A percentile compares a stretch with the other conserved stretches of the same genome.
Conservation (phyloP, 768 basidiomycete genomes). For the Kwoniella sp. region DNA sequence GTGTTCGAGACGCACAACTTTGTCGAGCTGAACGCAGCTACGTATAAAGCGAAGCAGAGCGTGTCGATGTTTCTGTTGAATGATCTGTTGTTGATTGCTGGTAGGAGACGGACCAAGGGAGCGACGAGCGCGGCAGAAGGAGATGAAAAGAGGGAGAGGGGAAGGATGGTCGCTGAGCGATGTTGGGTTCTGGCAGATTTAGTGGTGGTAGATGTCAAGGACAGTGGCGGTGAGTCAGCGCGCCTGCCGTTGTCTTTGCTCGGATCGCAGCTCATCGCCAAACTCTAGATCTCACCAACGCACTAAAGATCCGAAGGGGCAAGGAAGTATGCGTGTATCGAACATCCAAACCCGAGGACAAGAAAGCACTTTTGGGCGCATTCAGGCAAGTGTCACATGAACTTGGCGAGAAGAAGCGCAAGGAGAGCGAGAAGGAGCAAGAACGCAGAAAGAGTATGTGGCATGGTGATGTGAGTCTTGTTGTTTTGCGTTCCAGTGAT, state of each 20-base stretch:
- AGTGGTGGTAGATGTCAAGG: conserved; percentile 93
- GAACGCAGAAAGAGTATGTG: conserved; percentile 72
- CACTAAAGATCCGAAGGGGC: conserved; percentile 89
- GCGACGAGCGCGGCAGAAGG: conserved; percentile 20
- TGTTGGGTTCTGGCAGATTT: conserved; percentile 95
- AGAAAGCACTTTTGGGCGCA: conserved; percentile 78
- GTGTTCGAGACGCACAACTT: conserved; percentile 82
- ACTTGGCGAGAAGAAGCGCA: conserved; percentile 79
- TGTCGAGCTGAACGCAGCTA: conserved; percentile 84
- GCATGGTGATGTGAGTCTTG: conserved; percentile 57
- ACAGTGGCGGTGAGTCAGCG: conserved; percentile 77
- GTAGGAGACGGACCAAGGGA: conserved; percentile 64
- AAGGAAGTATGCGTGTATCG: conserved; percentile 95
- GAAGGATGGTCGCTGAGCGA: conserved; percentile 82
- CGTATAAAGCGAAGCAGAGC: conserved; percentile 84
- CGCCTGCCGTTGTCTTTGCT: background rate
- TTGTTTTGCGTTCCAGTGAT: background rate
- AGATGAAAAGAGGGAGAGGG: conserved; percentile 59
- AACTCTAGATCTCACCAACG: conserved; percentile 75
- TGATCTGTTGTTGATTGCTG: conserved; percentile 84
- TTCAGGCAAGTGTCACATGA: conserved; percentile 94
- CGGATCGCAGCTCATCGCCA: background rate
- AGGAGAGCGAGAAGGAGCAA: conserved; percentile 91
- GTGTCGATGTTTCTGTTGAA: conserved; percentile 90
- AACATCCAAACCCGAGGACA: conserved; percentile 77